Evolutionary conservation across 306 rosid genomes (phyloP), one percentile per base, ranked within the genome.

Genomic region (Comarum palustre): DNA sequence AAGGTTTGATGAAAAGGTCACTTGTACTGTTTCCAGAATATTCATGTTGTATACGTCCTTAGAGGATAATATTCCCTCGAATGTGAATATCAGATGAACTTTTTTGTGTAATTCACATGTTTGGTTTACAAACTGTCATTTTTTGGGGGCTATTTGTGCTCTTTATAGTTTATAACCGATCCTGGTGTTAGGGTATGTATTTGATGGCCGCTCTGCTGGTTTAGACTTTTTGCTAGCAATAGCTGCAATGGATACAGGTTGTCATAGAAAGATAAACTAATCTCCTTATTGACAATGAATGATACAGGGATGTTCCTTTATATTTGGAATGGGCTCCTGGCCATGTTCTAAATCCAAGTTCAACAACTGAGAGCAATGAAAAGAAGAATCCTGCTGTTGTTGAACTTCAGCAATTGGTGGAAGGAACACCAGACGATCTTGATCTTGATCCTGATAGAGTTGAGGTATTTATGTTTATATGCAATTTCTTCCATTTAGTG

Each of bases 261-360:
- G 39, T 54, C 17, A 41, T 36, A 47, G 45, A 42, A 57, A 50
- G 25, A 25, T 81, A 76, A 76, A 36, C 17, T 38, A 68, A 57
- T 50, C 45, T 67, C 66, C 51, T 22, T 25, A 25, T 77, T 63
- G 59, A 48, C 80, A n/a, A n/a, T n/a, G n/a, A n/a, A 50, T 71
- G 75, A 73, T 59, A 70, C 67, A 94, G 99, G 87, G 97, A 88
- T 87, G 89, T 86, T 57, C 99, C 99, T 6, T 78, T 91, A 64
- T 94, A 91, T 83, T 82, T 94, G 89, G 97, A 94, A 77, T 89
- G 97, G 97, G 97, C 97, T 72, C 99, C 99, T 67, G 83, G 80
- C 51, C 74, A 87, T 83, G 48, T 94, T 81, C 97, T 94, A 69
- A 71, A 60, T 76, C 86, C 63, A 77, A 81, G 77, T 82, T 64